These are phyloP conservation scores for Phytophthora colocasiae DNA, from an alignment of 352 stramenopile genomes.

Conservation along the genomic window DNA sequence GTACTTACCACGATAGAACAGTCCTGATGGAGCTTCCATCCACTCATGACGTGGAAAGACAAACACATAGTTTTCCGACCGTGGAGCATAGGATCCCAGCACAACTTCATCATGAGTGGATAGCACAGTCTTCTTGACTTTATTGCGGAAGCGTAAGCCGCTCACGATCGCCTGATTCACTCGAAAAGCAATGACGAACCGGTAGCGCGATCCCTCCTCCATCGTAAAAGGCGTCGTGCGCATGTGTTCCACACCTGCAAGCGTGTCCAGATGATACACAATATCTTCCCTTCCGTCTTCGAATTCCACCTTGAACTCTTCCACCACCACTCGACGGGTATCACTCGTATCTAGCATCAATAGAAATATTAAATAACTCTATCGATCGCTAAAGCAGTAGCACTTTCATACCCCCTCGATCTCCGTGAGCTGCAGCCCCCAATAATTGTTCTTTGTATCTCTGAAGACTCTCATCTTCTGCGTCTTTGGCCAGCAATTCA, in stretches of 20 bases:
- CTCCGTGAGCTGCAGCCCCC: conserved; percentile 75
- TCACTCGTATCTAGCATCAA: conserved; percentile 56
- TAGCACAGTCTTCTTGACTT: conserved; percentile 86
- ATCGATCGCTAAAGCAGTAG: too few species aligned
- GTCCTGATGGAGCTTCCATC: conserved; percentile 83
- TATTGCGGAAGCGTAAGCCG: conserved; percentile 86
- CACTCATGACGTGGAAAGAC: conserved; percentile 81
- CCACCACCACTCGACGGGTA: conserved; percentile 77
- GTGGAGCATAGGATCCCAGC: conserved; percentile 84
- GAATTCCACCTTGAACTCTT: conserved; percentile 89
- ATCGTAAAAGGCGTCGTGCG: conserved; percentile 76
- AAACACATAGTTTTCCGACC: conserved; percentile 80
- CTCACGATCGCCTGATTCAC: conserved; percentile 89
- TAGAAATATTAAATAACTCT: not conserved
- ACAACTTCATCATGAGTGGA: conserved; percentile 82
- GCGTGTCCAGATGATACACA: conserved; percentile 77
- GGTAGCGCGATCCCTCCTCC: conserved; percentile 81
- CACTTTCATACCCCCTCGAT: conserved; percentile 65
- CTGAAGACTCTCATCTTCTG: conserved; percentile 82
- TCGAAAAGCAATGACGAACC: conserved; percentile 85
- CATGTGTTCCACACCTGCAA: conserved; percentile 74
- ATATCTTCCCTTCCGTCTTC: conserved; percentile 73
- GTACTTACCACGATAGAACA: conserved; percentile 91
- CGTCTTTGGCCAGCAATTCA: conserved; percentile 78
- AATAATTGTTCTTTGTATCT: conserved; percentile 90